Percentiles rank a stretch among this genome's conserved stretches.
These are phyloP conservation scores for Jasminum sambac DNA, from an alignment of 257 asterid genomes.

Conservation along the genomic window DNA sequence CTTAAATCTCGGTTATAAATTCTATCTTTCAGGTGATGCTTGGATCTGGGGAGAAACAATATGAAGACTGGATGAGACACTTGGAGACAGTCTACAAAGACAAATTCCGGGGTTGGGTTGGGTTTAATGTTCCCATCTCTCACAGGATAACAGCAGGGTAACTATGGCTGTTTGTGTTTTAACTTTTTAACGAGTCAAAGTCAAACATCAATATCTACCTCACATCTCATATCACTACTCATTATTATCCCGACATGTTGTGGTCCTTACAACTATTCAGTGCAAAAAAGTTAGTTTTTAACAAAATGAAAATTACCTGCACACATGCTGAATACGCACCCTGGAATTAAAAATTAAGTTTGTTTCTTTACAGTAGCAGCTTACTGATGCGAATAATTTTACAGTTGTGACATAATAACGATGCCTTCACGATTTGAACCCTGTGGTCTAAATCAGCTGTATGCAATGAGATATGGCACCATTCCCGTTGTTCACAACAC, in stretches of 20 bases:
- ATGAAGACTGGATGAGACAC: conserved; percentile 97
- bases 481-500: conserved; percentile 89
- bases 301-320: too few species aligned
- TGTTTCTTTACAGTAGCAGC: not conserved
- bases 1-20: not conserved
- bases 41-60: conserved; percentile 96
- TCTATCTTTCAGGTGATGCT: conserved; percentile 73
- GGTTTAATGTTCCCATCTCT: conserved; percentile 90
- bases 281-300: too few species aligned
- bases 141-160: conserved; percentile 95
- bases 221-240: too few species aligned
- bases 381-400: conserved; percentile 22
- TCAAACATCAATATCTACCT: too few species aligned
- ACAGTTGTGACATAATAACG: conserved; percentile 85
- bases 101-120: conserved; percentile 95
- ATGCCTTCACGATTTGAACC: conserved; percentile 99
- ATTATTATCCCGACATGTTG: too few species aligned
- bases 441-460: conserved; percentile 90
- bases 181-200: too few species aligned
- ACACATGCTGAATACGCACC: not conserved
- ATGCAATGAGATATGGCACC: conserved; percentile 96
- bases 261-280: too few species aligned
- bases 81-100: conserved; percentile 57
- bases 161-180: not conserved
- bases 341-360: conserved; percentile 1